These are phyloP conservation scores for Castanopsis chinensis DNA, from an alignment of 306 rosid species.

Conservation along the genomic window DNA sequence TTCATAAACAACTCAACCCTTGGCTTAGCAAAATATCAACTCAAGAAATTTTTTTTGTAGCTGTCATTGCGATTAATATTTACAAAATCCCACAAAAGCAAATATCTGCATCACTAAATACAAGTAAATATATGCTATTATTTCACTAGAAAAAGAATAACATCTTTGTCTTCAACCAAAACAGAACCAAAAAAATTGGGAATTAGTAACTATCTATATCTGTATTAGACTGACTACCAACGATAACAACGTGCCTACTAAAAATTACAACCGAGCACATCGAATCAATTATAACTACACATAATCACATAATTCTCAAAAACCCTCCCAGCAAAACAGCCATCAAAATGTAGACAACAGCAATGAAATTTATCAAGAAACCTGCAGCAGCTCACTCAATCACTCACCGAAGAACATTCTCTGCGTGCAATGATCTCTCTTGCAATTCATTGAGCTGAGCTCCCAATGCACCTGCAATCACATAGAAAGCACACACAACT, in stretches of 20 bases:
- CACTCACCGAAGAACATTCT: background rate
- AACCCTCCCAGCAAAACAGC: background rate
- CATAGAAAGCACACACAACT: too few relatives aligned
- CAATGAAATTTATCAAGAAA: background rate
- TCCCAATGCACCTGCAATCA: background rate
- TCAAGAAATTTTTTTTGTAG: background rate
- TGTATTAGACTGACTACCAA: background rate
- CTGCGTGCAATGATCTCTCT: background rate
- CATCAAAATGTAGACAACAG: too few relatives aligned
- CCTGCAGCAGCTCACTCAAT: background rate
- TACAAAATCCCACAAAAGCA: background rate
- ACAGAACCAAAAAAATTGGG: background rate
- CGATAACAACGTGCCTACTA: background rate
- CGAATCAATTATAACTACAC: background rate
- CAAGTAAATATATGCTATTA: background rate
- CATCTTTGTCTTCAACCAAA: background rate
- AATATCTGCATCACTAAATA: background rate
- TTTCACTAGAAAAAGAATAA: background rate
- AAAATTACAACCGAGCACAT: background rate
- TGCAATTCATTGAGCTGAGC: background rate
- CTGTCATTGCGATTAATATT: background rate
- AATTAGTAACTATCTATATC: background rate
- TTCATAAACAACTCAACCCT: background rate
- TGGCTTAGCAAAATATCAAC: background rate
- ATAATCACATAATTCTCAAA: background rate